Conservation (phyloP, 1,139 yeast genomes). For the Hansenula sp. region DNA sequence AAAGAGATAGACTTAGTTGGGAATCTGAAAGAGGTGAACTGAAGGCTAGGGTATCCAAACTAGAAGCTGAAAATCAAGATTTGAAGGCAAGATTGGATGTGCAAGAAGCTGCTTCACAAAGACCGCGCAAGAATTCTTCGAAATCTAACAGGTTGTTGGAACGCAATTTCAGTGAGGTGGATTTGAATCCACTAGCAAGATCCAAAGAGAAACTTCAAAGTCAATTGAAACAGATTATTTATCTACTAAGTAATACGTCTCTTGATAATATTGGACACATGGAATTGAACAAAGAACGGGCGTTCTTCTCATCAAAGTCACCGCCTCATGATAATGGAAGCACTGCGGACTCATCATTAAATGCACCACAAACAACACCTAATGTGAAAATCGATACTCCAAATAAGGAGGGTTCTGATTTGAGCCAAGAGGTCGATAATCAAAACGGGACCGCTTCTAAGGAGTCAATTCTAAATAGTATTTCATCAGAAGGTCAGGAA, state of each 20-base stretch:
- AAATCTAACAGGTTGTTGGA: not conserved
- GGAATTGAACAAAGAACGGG: not conserved
- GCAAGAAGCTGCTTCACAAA: slow-evolving; percentile 6
- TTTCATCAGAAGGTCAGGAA: not conserved
- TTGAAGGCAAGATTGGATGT: slow-evolving; percentile 50
- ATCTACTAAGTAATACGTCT: slow-evolving; percentile 25
- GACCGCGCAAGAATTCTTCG: not conserved
- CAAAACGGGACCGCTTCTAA: not conserved
- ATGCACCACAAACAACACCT: not conserved
- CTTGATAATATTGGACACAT: slow-evolving; percentile 3
- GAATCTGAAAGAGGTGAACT: slow-evolving; percentile 53
- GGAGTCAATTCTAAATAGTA: not conserved
- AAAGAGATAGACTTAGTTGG: slow-evolving; percentile 54
- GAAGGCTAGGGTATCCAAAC: slow-evolving; percentile 54
- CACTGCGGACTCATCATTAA: not conserved
- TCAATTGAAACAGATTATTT: slow-evolving; percentile 30
- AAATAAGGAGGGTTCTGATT: not conserved
- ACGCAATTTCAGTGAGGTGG: slow-evolving; percentile 3
- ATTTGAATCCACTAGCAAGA: slow-evolving; percentile 14
- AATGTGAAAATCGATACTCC: not conserved
- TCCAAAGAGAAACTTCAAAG: slow-evolving; percentile 27
- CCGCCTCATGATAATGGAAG: not conserved
- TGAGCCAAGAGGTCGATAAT: not conserved
- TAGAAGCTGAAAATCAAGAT: slow-evolving; percentile 60
- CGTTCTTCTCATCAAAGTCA: not conserved